These are phyloP conservation scores for Heteromeles arbutifolia DNA, from an alignment of 306 rosid genomes.

Conservation along the genomic window DNA sequence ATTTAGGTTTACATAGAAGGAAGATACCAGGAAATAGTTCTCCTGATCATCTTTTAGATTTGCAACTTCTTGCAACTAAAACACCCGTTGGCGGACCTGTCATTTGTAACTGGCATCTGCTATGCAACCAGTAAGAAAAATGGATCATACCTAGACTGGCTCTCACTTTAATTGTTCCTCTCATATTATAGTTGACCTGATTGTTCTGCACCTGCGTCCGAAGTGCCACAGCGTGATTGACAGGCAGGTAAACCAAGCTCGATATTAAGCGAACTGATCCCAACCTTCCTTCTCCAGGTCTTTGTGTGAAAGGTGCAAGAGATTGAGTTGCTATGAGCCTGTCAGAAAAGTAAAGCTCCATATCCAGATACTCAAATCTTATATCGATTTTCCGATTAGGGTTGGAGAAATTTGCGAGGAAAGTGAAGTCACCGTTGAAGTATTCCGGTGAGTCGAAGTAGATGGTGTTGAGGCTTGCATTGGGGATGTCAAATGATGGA, in stretches of 20 bases:
- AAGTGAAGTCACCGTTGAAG: slow-evolving; percentile 70
- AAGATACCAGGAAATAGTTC: not conserved
- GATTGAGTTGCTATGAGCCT: slow-evolving; percentile 62
- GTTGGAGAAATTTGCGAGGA: slow-evolving; percentile 78
- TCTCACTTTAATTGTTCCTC: slow-evolving; percentile 68
- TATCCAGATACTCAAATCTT: slow-evolving; percentile 50
- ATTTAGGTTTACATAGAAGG: slow-evolving; percentile 10
- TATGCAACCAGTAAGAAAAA: slow-evolving; percentile 56
- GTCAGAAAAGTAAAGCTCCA: slow-evolving; percentile 63
- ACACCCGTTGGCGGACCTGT: slow-evolving; percentile 79
- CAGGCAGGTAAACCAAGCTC: slow-evolving; percentile 75
- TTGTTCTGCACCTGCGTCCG: slow-evolving; percentile 62
- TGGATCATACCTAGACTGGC: slow-evolving; percentile 55
- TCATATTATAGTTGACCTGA: slow-evolving; percentile 46
- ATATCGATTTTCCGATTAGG: slow-evolving; percentile 60
- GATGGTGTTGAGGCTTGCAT: slow-evolving; percentile 64
- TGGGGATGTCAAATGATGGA: slow-evolving; percentile 68
- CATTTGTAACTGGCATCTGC: slow-evolving; percentile 72
- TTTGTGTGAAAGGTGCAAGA: slow-evolving; percentile 56
- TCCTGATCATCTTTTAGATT: slow-evolving; percentile 37
- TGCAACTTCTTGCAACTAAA: slow-evolving; percentile 64
- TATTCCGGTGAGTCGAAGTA: slow-evolving; percentile 72
- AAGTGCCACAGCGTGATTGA: slow-evolving; percentile 59
- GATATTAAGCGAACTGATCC: slow-evolving; percentile 62
- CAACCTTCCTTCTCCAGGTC: slow-evolving; percentile 49